These are phyloP conservation scores for Exophiala sideris DNA, from an alignment of 2,329 filamentous ascomycete genomes.

Conservation along the genomic window DNA sequence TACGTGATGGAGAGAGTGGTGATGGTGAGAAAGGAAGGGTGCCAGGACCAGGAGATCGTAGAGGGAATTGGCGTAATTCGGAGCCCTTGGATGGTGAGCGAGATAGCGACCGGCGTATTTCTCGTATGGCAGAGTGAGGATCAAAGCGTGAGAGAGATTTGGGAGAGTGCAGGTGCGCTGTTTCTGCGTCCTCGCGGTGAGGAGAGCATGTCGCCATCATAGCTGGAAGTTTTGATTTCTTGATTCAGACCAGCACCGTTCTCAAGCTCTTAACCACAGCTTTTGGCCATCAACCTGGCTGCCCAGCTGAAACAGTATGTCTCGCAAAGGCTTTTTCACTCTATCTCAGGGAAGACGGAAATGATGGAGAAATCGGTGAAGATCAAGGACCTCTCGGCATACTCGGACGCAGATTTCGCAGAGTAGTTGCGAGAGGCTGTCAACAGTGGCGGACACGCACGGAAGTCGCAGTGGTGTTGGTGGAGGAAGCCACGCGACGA, in stretches of 20 bases:
- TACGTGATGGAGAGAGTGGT: slow-evolving; percentile 57
- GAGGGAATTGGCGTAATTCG: slow-evolving; percentile 57
- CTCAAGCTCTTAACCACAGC: neutral
- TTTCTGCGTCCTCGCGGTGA: slow-evolving; percentile 61
- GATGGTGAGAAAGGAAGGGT: slow-evolving; percentile 48
- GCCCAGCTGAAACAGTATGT: slow-evolving; percentile 6
- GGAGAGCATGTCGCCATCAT: slow-evolving; percentile 50
- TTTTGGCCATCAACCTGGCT: slow-evolving; percentile 17
- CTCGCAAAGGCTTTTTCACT: neutral
- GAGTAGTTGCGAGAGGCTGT: neutral
- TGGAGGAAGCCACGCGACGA: neutral
- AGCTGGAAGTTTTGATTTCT: slow-evolving; percentile 10
- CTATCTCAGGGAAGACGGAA: neutral
- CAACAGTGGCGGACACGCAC: neutral
- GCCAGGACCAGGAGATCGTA: slow-evolving; percentile 51
- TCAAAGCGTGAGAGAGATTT: slow-evolving; percentile 79
- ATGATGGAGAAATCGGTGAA: neutral
- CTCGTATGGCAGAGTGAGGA: slow-evolving; percentile 74
- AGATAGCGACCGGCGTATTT: slow-evolving; percentile 81
- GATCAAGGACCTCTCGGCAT: neutral
- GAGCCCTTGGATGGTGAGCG: slow-evolving; percentile 81
- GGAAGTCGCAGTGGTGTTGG: neutral
- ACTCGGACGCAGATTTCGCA: neutral
- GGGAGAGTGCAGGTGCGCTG: slow-evolving; percentile 81
- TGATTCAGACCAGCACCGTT: slow-evolving; percentile 14